These are phyloP conservation scores for Fusarium musae DNA, from an alignment of 2,329 filamentous ascomycete genomes.

Conservation along the genomic window DNA sequence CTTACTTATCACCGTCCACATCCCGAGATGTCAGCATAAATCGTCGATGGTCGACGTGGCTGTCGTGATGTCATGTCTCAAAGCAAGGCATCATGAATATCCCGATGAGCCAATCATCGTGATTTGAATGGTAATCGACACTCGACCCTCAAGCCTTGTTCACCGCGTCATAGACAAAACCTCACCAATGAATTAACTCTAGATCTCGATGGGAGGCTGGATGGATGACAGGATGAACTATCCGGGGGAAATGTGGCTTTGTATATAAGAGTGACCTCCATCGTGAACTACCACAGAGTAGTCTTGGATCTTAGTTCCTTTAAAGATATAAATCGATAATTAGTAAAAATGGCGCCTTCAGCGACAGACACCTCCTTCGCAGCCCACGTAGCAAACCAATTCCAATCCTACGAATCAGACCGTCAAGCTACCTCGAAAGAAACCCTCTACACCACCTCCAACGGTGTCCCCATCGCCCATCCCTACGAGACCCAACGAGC, in stretches of 20 bases:
- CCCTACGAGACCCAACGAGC: constrained; percentile 67
- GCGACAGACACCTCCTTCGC: constrained; percentile 51
- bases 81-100: constrained; percentile 19
- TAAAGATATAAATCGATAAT: background rate
- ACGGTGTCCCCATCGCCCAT: constrained; percentile 66
- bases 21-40: background rate
- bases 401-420: constrained; percentile 54
- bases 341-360: constrained; percentile 36
- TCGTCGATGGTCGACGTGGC: background rate
- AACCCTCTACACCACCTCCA: constrained; percentile 64
- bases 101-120: constrained; percentile 20
- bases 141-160: background rate
- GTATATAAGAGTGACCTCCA: background rate
- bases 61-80: constrained; percentile 11
- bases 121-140: constrained; percentile 16
- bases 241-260: background rate
- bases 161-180: constrained; percentile 30
- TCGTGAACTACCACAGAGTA: background rate
- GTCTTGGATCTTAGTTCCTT: rapidly evolving
- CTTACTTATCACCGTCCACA: background rate
- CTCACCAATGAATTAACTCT: background rate
- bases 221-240: constrained; percentile 15
- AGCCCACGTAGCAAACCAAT: constrained; percentile 51
- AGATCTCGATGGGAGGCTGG: background rate
- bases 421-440: constrained; percentile 53